Evolutionary conservation across 192 early-diverging fungal species (phyloP), one percentile per base, ranked within the genome.

Genomic region (Coemansia sp.): DNA sequence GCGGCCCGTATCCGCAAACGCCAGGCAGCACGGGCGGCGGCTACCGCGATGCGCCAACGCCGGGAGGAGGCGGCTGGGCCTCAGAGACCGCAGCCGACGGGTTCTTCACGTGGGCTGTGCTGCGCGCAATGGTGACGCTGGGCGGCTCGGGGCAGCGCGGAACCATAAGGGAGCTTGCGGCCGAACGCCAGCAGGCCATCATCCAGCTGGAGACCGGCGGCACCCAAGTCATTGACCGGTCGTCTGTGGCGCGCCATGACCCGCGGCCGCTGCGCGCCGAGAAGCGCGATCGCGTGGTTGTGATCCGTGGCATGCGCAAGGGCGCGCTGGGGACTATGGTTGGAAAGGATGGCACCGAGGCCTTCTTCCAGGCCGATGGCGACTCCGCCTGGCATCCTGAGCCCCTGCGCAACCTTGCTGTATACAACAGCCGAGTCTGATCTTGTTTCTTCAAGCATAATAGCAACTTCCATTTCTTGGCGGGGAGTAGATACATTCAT

Each of bases 251-350:
- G 4, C 63, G 69, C 6, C 36, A 67, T 20, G 68, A 81, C 8
- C 75, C 72, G 33, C 85, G 85, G 12, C 85, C 87, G 2, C 85
- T 88, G 18, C 79, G 85, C 20, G 89, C 91, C 5, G 81, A 81
- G 60, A 92, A 91, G 75, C 89, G 86, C 53, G 90, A 93, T 73
- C 87, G 86, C 18, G 89, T 93, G 30, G 86, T 90, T 62, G 84
- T 93, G 9, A 83, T 93, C 30, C 74, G 84, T 30, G 89, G 89
- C 15, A 63, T 85, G 12, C 69, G 87, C 43, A 84, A 85, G 43
- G 89, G 88, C 21, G 71, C 85, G 20, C 60, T 89, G 18, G 92
- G 90, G 5, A 85, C 78, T 2, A 81, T 93, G 76, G 87, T 91
- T 38, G 92, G 90, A 39, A 85, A 86, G 15, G 92, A 93, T 75